Conservation (phyloP, 345 rosid species). For the Boechera divaricarpa region DNA sequence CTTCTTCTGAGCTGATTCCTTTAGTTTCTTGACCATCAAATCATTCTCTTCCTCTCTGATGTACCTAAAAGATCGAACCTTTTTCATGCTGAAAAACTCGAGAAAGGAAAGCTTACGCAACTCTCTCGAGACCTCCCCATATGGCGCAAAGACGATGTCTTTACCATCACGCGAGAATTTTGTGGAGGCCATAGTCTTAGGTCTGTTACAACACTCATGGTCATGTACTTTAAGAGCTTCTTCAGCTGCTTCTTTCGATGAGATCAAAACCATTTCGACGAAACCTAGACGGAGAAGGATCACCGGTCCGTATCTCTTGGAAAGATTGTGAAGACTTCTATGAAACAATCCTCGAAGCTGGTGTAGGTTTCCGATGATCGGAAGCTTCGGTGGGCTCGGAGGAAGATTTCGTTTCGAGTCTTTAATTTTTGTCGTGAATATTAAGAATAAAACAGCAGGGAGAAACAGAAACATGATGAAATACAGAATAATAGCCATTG, state of each 20-base stretch:
- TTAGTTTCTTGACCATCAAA: slow-evolving; percentile 10
- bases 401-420: neutral
- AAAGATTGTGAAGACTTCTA: slow-evolving; percentile 30
- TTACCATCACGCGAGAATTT: slow-evolving; percentile 3
- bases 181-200: neutral
- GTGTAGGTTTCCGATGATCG: slow-evolving; percentile 31
- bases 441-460: neutral
- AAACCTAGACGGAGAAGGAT: slow-evolving; percentile 30
- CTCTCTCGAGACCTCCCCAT: slow-evolving; percentile 27
- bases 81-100: neutral
- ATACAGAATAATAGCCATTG: neutral
- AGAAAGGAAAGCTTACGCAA: neutral
- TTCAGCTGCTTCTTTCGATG: slow-evolving; percentile 39
- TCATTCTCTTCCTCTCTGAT: slow-evolving; percentile 30
- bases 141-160: slow-evolving; percentile 40
- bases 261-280: slow-evolving; percentile 8
- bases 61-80: slow-evolving; percentile 18
- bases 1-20: neutral
- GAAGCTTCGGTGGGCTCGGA: slow-evolving; percentile 16
- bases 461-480: neutral
- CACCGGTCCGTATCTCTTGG: slow-evolving; percentile 32
- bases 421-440: neutral
- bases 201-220: slow-evolving; percentile 37
- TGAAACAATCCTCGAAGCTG: slow-evolving; percentile 33
- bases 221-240: slow-evolving; percentile 36